phyloP scores from a whole-genome alignment of 2,329 filamentous ascomycete genomes.

The Ophiostoma tasmaniense region DNA sequence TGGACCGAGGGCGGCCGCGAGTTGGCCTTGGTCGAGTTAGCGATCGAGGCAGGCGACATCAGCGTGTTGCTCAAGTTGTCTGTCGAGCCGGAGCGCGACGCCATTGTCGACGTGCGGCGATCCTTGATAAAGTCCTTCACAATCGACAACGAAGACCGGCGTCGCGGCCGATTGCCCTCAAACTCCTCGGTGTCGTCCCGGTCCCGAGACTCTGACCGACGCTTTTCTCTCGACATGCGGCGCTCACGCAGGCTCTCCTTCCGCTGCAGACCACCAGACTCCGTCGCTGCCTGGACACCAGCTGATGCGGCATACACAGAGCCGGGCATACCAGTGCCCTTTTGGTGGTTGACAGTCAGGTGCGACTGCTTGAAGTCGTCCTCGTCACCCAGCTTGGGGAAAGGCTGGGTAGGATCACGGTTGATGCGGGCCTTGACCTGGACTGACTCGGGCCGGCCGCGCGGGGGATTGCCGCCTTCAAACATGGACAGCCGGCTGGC shows the following conservation, averaged over 20 bases:
- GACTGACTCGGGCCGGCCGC: slow-evolving; percentile 61
- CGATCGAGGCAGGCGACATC: slow-evolving; percentile 22
- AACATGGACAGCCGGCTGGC: slow-evolving; percentile 50
- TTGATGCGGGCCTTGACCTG: slow-evolving; percentile 82
- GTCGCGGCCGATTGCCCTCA: slow-evolving; percentile 27
- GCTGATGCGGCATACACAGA: slow-evolving; percentile 14
- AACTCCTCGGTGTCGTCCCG: slow-evolving; percentile 18
- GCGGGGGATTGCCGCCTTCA: slow-evolving; percentile 37
- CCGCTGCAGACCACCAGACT: slow-evolving; percentile 22
- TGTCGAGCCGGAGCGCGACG: slow-evolving; percentile 20
- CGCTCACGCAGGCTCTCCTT: slow-evolving; percentile 42
- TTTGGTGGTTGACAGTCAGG: slow-evolving; percentile 49
- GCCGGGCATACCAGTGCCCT: slow-evolving; percentile 21
- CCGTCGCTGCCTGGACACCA: slow-evolving; percentile 10
- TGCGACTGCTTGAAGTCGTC: slow-evolving; percentile 54
- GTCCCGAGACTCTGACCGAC: slow-evolving; percentile 31
- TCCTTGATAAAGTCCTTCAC: slow-evolving; percentile 56
- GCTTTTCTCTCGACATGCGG: slow-evolving; percentile 36
- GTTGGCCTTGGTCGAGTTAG: slow-evolving; percentile 34
- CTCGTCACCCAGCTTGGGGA: slow-evolving; percentile 34
- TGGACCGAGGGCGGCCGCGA: slow-evolving; percentile 41
- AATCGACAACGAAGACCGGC: slow-evolving; percentile 51
- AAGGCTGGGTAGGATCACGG: slow-evolving; percentile 48
- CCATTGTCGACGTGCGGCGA: slow-evolving; percentile 37
- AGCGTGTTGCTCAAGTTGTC: slow-evolving; percentile 24